Evolutionary conservation across 139 green algal species (phyloP), one percentile per base, ranked within the genome.

Genomic region (Yamagishiella unicocca): DNA sequence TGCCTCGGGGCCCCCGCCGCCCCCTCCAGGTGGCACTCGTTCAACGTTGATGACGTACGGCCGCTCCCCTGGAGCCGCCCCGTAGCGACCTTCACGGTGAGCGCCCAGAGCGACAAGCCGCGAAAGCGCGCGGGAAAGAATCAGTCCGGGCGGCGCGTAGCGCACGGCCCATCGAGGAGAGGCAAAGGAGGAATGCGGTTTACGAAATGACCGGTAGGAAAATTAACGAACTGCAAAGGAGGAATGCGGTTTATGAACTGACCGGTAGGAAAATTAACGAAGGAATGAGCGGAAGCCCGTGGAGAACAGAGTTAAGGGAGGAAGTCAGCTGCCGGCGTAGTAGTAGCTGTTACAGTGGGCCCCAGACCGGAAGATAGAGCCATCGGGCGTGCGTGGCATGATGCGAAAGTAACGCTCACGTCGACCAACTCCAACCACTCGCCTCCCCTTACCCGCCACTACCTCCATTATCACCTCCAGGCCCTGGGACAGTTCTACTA

Each of bases 41-140:
- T 93, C 68, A 42, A 85, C 0, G 66, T 93, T 31, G 66, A 70
- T 31, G 90, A 93, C 24, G 90, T 93, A n/a, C 35, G 64, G 50
- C 87, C 83, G 5, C 77, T 93, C 83, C 87, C 90, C 4, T 93
- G 90, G 90, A 83, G 87, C 62, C 67, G 90, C 24, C 90, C 90
- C 24, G 90, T 93, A 29, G 87, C 90, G 5, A 93, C 90, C 9
- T 93, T 93, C 83, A 88, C 84, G 90, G 71, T 88, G 72, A 33
- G 71, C 1, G n/a, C n/a, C n/a, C n/a, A n/a, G n/a, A n/a, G n/a
- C n/a, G n/a, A n/a, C n/a, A n/a, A n/a, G n/a, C n/a, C n/a, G n/a
- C n/a, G n/a, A n/a, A n/a, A n/a, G n/a, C n/a, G n/a, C n/a, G n/a
- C 19, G 58, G 50, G 50, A 17, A 58, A 17, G 50, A 58, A 58